A percentile compares a stretch with the other conserved stretches of the same genome.
Evolutionary conservation across 169 alveolate genomes (phyloP).

Genomic region (Eimeria acervulina): DNA sequence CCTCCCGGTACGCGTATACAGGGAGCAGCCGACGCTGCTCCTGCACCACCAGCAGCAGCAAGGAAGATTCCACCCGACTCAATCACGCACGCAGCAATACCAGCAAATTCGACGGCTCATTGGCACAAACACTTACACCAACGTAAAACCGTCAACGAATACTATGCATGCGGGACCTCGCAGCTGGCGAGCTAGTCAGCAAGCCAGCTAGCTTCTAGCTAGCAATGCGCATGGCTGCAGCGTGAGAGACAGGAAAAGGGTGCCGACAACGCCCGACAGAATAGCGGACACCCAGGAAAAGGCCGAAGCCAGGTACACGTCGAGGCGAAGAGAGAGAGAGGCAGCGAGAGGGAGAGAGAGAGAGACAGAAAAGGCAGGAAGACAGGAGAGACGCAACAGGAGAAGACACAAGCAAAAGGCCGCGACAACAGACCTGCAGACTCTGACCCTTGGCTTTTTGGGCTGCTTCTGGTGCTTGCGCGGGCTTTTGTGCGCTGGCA

Average conservation of each 20-base stretch:
- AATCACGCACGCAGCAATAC: not conserved
- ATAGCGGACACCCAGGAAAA: not conserved
- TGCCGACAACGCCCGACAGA: not conserved
- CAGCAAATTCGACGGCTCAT: not conserved
- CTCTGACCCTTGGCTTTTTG: not conserved
- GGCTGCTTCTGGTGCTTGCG: not conserved
- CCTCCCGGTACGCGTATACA: constrained; percentile 95
- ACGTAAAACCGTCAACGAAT: not conserved
- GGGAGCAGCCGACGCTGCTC: constrained; percentile 93
- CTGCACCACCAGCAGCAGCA: constrained; percentile 67
- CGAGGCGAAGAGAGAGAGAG: not conserved
- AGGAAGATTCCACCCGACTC: not conserved
- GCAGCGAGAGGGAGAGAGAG: not conserved
- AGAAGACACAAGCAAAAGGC: not conserved
- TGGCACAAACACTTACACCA: not conserved
- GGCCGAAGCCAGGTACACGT: too few species aligned
- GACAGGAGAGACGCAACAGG: not conserved
- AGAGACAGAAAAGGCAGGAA: not conserved
- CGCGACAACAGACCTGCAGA: constrained; percentile 23
- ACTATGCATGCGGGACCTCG: too few species aligned
- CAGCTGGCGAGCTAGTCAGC: not conserved
- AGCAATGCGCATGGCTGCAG: not conserved
- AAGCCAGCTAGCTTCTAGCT: not conserved
- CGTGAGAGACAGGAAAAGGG: not conserved
- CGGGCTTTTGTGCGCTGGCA: not conserved